phyloP scores from a whole-genome alignment of 2,329 filamentous ascomycete species.

The Dactylellina cionopaga region DNA sequence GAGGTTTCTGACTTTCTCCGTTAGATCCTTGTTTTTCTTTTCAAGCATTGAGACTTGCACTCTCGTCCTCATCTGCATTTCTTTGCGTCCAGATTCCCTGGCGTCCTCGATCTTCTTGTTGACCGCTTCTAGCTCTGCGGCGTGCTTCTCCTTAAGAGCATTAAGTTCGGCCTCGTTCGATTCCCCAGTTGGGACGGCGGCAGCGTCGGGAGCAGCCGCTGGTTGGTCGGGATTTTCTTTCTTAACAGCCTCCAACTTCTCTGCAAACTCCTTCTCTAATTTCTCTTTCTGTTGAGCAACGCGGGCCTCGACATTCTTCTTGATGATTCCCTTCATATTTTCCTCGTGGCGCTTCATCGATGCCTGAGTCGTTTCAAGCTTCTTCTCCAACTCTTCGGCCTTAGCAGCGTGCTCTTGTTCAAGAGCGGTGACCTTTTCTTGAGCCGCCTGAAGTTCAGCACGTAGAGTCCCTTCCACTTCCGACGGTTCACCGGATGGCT shows the following conservation, averaged over 20 bases:
- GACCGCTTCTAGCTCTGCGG: conserved; percentile 30
- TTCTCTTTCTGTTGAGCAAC: conserved; percentile 66
- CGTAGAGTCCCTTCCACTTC: conserved; percentile 39
- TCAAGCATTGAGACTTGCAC: conserved; percentile 58
- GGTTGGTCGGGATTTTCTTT: conserved; percentile 66
- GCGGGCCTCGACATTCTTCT: conserved; percentile 62
- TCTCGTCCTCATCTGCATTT: conserved; percentile 56
- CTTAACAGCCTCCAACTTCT: conserved; percentile 74
- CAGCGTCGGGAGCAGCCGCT: conserved; percentile 52
- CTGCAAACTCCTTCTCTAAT: conserved; percentile 67
- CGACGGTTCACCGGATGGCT: conserved; percentile 19
- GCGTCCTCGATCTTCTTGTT: conserved; percentile 54
- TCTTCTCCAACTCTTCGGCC: conserved; percentile 41
- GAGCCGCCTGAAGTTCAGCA: conserved; percentile 27
- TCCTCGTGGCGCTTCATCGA: conserved; percentile 48
- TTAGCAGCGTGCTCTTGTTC: conserved; percentile 39
- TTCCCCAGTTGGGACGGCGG: conserved; percentile 2
- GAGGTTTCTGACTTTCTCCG: conserved; percentile 55
- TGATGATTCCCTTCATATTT: conserved; percentile 45
- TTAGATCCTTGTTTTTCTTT: conserved; percentile 57
- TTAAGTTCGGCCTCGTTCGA: conserved; percentile 54
- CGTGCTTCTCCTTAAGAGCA: conserved; percentile 50
- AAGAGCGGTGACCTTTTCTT: conserved; percentile 28
- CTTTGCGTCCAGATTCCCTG: conserved; percentile 56
- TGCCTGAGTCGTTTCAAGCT: conserved; percentile 51